A percentile compares a stretch with the other conserved stretches of the same genome.
phyloP scores from a whole-genome alignment of 768 basidiomycete genomes.

The Kwoniella heveanensis region DNA sequence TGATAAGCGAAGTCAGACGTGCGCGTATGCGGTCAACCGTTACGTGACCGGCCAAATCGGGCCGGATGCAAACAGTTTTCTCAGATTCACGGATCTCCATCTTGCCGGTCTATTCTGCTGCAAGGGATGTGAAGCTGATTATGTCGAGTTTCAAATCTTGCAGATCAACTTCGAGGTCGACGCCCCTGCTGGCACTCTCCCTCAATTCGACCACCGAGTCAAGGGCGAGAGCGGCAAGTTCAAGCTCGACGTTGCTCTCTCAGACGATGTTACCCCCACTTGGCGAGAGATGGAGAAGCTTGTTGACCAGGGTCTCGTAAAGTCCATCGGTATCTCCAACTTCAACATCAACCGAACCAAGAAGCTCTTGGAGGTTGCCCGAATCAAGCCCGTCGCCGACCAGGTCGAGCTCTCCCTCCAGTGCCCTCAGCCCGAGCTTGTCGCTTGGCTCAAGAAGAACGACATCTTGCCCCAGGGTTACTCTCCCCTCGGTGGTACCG shows the following conservation, averaged over 20 bases:
- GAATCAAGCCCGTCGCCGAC: constrained; percentile 52
- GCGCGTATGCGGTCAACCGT: neutral
- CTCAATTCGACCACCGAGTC: constrained; percentile 23
- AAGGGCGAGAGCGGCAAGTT: constrained; percentile 59
- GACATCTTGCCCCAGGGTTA: constrained; percentile 71
- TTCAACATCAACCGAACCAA: constrained; percentile 65
- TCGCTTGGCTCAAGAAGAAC: constrained; percentile 62
- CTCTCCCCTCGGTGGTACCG: constrained; percentile 69
- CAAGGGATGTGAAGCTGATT: too few relatives aligned
- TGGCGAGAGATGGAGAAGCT: constrained; percentile 82
- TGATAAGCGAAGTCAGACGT: neutral
- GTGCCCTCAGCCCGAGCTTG: constrained; percentile 73
- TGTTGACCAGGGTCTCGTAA: constrained; percentile 73
- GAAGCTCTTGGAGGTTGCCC: constrained; percentile 30
- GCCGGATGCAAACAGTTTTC: neutral
- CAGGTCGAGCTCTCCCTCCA: constrained; percentile 77
- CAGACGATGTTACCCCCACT: constrained; percentile 58
- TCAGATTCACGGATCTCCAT: neutral
- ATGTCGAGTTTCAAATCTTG: neutral
- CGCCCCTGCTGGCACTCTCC: constrained; percentile 29
- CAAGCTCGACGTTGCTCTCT: constrained; percentile 57
- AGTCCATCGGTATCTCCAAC: constrained; percentile 82
- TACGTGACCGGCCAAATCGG: neutral
- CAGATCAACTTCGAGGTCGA: constrained; percentile 41
- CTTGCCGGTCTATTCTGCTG: neutral